A percentile compares a stretch with the other conserved stretches of the same genome.
Conservation (phyloP, 2,329 filamentous ascomycete species). For the Neofusicoccum sp. region DNA sequence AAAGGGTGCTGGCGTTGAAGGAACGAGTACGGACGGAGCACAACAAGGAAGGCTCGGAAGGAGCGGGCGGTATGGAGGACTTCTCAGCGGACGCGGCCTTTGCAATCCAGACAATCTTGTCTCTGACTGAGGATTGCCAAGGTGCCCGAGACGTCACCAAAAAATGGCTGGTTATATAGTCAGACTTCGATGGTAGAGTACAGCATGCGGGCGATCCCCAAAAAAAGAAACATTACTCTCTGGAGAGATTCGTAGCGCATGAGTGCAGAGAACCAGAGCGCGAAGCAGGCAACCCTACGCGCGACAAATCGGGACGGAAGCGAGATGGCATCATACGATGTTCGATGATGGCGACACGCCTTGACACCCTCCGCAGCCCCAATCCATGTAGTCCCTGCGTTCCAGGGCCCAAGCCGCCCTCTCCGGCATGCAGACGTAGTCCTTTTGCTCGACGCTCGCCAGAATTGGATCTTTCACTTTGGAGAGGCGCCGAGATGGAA, state of each 20-base stretch:
- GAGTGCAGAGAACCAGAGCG: too few relatives aligned
- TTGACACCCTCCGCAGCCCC: not conserved
- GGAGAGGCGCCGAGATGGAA: slow-evolving; percentile 57
- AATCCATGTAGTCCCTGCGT: not conserved
- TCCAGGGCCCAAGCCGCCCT: too few relatives aligned
- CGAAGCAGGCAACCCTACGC: too few relatives aligned
- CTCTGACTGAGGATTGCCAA: slow-evolving; percentile 61
- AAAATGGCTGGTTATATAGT: slow-evolving; percentile 45
- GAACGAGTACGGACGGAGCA: slow-evolving; percentile 41
- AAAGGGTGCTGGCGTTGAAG: slow-evolving; percentile 54
- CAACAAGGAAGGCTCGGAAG: slow-evolving; percentile 13
- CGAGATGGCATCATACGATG: not conserved
- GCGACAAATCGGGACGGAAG: not conserved
- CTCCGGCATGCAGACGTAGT: slow-evolving; percentile 56
- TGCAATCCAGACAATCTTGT: slow-evolving; percentile 67
- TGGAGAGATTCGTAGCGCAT: too few relatives aligned
- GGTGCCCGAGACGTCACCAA: slow-evolving; percentile 62
- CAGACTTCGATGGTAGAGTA: not conserved
- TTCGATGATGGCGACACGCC: not conserved
- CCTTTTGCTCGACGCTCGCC: slow-evolving; percentile 52
- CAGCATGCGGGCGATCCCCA: not conserved
- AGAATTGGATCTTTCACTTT: slow-evolving; percentile 61
- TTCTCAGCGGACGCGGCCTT: slow-evolving; percentile 71
- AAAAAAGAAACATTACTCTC: too few relatives aligned
- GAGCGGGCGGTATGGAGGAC: slow-evolving; percentile 46